phyloP scores from a whole-genome alignment of 2,329 filamentous ascomycete genomes.

The Neopestalotiopsis sp. region DNA sequence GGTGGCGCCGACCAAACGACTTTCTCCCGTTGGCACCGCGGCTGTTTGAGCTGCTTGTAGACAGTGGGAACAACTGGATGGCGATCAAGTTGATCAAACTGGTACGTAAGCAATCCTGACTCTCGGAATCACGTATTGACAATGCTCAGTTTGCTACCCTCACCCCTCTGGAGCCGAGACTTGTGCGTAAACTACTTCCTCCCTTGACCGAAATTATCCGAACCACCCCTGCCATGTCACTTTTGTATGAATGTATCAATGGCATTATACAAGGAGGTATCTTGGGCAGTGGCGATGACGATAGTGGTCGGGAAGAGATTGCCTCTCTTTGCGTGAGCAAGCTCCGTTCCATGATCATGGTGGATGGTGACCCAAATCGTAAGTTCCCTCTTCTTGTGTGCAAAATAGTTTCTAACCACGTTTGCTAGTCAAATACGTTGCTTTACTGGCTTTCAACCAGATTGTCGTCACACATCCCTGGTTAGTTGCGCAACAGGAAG shows the following conservation, averaged over 20 bases:
- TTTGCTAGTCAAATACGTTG: constrained; percentile 88
- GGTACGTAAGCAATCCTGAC: constrained; percentile 50
- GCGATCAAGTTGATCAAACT: constrained; percentile 99
- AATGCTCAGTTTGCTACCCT: constrained; percentile 81
- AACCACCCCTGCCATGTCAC: constrained; percentile 96
- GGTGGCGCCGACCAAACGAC: constrained; percentile 91
- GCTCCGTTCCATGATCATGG: constrained; percentile 89
- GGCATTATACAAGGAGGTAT: constrained; percentile 98
- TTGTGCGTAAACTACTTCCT: constrained; percentile 89
- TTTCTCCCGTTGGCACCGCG: constrained; percentile 91
- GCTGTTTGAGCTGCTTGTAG: constrained; percentile 89
- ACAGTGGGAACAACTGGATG: constrained; percentile 99
- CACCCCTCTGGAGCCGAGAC: constrained; percentile 87
- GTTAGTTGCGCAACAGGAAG: constrained; percentile 89
- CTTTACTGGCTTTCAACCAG: constrained; percentile 91
- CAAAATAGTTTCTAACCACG: not conserved
- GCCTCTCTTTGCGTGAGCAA: constrained; percentile 92
- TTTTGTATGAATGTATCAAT: constrained; percentile 97
- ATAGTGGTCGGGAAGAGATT: constrained; percentile 86
- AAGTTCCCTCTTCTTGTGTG: constrained; percentile 44
- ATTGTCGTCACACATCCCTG: constrained; percentile 88
- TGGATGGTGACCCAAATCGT: constrained; percentile 93
- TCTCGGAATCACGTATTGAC: constrained; percentile 27
- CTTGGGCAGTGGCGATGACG: constrained; percentile 79
- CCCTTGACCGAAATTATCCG: constrained; percentile 92